phyloP scores from a whole-genome alignment of 208 protist genomes.

The Kentomonas sorsogonicus region DNA sequence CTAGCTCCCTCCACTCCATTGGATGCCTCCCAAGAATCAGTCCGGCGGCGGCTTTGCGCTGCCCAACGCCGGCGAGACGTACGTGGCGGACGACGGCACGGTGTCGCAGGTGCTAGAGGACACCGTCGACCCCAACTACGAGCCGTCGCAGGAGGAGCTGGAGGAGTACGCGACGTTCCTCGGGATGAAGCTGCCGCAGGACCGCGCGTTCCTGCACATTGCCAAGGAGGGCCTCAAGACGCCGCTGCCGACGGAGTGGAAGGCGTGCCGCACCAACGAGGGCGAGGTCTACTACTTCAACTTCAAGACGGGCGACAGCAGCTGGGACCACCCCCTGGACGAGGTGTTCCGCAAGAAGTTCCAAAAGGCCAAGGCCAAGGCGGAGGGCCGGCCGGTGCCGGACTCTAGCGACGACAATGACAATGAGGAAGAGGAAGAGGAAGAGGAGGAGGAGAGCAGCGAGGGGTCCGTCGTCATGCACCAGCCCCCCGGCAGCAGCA shows the following conservation, averaged over 20 bases:
- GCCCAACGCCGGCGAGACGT: slow-evolving; percentile 62
- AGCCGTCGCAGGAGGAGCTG: slow-evolving; percentile 90
- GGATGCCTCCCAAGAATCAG: slow-evolving; percentile 21
- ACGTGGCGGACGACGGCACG: slow-evolving; percentile 74
- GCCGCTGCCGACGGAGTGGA: slow-evolving; percentile 93
- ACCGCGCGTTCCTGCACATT: slow-evolving; percentile 89
- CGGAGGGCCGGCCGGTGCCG: neutral
- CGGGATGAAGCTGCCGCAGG: slow-evolving; percentile 89
- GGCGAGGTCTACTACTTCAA: slow-evolving; percentile 96
- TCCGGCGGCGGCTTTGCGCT: slow-evolving; percentile 31
- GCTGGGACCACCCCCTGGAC: slow-evolving; percentile 95
- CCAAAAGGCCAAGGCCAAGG: slow-evolving; percentile 61
- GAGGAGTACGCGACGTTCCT: slow-evolving; percentile 90
- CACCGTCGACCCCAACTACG: slow-evolving; percentile 76
- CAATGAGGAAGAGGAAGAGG: too few species aligned
- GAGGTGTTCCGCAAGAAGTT: slow-evolving; percentile 78
- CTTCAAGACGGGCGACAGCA: slow-evolving; percentile 91
- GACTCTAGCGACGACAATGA: too few species aligned
- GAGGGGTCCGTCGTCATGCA: slow-evolving; percentile 4
- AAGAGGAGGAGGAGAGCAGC: slow-evolving; percentile 2
- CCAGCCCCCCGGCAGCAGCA: neutral
- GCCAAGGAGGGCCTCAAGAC: slow-evolving; percentile 91
- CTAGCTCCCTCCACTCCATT: neutral
- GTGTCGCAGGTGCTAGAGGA: slow-evolving; percentile 88
- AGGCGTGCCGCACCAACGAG: slow-evolving; percentile 87